A percentile compares a stretch with the other conserved stretches of the same genome.
Conservation (phyloP, 306 rosid genomes). For the Acacia confusa region DNA sequence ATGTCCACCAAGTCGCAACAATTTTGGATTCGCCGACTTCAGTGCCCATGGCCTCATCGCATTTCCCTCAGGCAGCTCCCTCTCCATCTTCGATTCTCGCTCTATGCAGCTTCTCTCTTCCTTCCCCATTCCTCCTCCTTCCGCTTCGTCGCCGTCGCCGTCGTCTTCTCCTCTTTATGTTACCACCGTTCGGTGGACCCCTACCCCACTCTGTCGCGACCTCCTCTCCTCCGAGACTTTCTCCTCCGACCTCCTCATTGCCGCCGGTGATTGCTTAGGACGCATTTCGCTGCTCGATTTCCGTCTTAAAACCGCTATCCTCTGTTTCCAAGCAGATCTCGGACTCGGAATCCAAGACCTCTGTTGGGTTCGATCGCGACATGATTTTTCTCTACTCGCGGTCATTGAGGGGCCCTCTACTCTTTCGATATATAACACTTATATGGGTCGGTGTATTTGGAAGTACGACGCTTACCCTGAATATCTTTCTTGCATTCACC, state of each 20-base stretch:
- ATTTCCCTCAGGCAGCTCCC: constrained; percentile 83
- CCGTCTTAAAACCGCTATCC: constrained; percentile 55
- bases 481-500: constrained; percentile 69
- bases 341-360: constrained; percentile 74
- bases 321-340: constrained; percentile 76
- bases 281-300: constrained; percentile 83
- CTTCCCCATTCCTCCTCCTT: constrained; percentile 76
- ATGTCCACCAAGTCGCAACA: constrained; percentile 85
- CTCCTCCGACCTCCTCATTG: constrained; percentile 82
- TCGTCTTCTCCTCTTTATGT: constrained; percentile 36
- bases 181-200: constrained; percentile 89
- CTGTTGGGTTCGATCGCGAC: constrained; percentile 84
- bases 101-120: constrained; percentile 81
- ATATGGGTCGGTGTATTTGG: constrained; percentile 81
- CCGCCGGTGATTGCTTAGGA: constrained; percentile 89
- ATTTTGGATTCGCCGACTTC: constrained; percentile 89
- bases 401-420: constrained; percentile 72
- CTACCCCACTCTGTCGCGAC: constrained; percentile 72
- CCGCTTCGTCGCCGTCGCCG: constrained; percentile 36
- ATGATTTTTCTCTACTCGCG: constrained; percentile 65
- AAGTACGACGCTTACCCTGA: constrained; percentile 84
- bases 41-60: constrained; percentile 82
- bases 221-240: constrained; percentile 87
- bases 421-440: constrained; percentile 59
- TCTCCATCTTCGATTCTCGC: constrained; percentile 74